These are phyloP conservation scores for Periglandula ipomoeae DNA, from an alignment of 2,329 filamentous ascomycete genomes.

Conservation along the genomic window DNA sequence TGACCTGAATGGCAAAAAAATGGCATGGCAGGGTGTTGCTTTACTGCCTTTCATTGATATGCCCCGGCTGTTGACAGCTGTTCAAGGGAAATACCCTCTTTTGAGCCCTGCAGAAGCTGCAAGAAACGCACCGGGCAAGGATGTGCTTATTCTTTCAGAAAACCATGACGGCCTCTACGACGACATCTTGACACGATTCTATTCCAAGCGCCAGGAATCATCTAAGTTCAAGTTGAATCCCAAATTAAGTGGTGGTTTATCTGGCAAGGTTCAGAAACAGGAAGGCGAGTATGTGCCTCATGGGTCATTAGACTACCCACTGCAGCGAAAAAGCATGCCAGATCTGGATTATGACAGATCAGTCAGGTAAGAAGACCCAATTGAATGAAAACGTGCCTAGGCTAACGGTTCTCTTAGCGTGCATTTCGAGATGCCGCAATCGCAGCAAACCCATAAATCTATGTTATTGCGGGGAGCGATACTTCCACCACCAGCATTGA, in stretches of 20 bases:
- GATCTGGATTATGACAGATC: slow-evolving; percentile 78
- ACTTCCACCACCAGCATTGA: slow-evolving; percentile 62
- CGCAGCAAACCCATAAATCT: slow-evolving; percentile 72
- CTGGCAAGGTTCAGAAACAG: slow-evolving; percentile 74
- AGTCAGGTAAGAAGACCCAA: slow-evolving; percentile 52
- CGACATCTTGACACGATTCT: slow-evolving; percentile 75
- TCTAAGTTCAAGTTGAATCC: slow-evolving; percentile 65
- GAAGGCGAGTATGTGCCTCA: slow-evolving; percentile 71
- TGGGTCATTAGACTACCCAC: slow-evolving; percentile 67
- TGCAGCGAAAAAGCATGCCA: slow-evolving; percentile 63
- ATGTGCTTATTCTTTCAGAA: slow-evolving; percentile 78
- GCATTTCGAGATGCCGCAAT: slow-evolving; percentile 72
- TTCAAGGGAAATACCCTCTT: slow-evolving; percentile 72
- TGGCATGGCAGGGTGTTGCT: slow-evolving; percentile 94
- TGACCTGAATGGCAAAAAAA: slow-evolving; percentile 95
- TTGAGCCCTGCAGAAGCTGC: slow-evolving; percentile 67
- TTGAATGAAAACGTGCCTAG: not conserved
- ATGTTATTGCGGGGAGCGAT: slow-evolving; percentile 83
- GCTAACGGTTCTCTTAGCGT: slow-evolving; percentile 47
- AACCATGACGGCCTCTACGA: slow-evolving; percentile 72
- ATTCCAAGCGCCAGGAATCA: slow-evolving; percentile 73
- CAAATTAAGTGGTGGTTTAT: slow-evolving; percentile 64
- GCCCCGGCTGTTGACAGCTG: slow-evolving; percentile 70
- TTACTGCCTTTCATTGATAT: slow-evolving; percentile 95
- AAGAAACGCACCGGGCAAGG: slow-evolving; percentile 71